phyloP scores from a whole-genome alignment of 2,329 filamentous ascomycete species.

The Scolecobasidium constrictum region DNA sequence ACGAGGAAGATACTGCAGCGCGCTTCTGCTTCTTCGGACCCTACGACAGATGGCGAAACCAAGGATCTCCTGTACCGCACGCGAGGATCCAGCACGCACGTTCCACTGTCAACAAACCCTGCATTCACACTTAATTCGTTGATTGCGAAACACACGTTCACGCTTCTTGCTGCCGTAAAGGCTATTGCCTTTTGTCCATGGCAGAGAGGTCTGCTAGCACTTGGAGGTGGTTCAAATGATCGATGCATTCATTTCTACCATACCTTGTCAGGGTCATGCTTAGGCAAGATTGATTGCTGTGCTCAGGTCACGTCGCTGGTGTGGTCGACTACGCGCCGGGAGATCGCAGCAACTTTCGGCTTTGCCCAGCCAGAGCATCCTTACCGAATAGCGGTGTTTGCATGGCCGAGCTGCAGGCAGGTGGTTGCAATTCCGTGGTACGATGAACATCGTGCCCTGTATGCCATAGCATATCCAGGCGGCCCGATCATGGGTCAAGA shows the following conservation, averaged over 20 bases:
- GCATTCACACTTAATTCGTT: slow-evolving; percentile 2
- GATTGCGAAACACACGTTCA: slow-evolving; percentile 57
- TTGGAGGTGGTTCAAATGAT: slow-evolving; percentile 87
- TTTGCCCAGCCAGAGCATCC: slow-evolving; percentile 86
- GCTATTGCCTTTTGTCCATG: slow-evolving; percentile 95
- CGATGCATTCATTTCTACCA: slow-evolving; percentile 96
- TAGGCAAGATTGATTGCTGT: slow-evolving; percentile 84
- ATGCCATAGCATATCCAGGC: slow-evolving; percentile 75
- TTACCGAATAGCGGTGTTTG: slow-evolving; percentile 82
- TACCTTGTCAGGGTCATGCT: slow-evolving; percentile 65
- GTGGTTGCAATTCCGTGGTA: slow-evolving; percentile 79
- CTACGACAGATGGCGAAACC: slow-evolving; percentile 6
- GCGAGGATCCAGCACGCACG: background rate
- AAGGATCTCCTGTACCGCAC: background rate
- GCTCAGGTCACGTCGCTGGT: slow-evolving; percentile 89
- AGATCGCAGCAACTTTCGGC: slow-evolving; percentile 89
- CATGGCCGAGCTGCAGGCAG: slow-evolving; percentile 84
- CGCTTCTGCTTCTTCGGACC: slow-evolving; percentile 6
- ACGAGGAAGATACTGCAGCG: slow-evolving; percentile 43
- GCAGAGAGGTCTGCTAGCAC: slow-evolving; percentile 77
- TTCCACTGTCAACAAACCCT: background rate
- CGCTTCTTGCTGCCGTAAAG: slow-evolving; percentile 82
- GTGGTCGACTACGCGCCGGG: slow-evolving; percentile 75
- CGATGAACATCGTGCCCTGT: slow-evolving; percentile 67
- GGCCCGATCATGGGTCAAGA: slow-evolving; percentile 38